Evolutionary conservation across 1,284 basidiomycete species (phyloP), one percentile per base, ranked within the genome.

Genomic region (Peniophora sp.): DNA sequence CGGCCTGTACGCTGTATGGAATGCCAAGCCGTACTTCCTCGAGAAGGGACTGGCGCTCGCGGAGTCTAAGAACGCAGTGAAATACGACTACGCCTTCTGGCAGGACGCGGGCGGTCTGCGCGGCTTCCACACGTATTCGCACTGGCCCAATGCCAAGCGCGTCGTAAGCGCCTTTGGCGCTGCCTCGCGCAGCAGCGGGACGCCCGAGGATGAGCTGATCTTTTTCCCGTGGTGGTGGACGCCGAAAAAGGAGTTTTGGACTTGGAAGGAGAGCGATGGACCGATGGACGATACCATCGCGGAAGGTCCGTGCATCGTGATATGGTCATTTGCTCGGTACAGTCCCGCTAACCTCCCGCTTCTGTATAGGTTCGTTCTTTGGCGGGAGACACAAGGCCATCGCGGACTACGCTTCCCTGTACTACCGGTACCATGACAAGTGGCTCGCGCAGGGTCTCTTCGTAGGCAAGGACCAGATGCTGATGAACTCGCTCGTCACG

Each of bases 1-100:
- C 1, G 74, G 74, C 32, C 58, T 79, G 8, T 79, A 79, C 55
- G 75, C 76, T 2, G 64, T 77, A 1, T 78, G 77, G 75, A 74
- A 74, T 49, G 71, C 69, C 0, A 80, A 79, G 56, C 69, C 77
- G 11, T 79, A 68, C 59, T 68, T 77, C 45, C 63, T 79, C 19
- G 64, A 69, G 35, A 63, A 71, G 39, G 76, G 68, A 1, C 50
- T 76, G 9, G 56, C 61, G 17, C 62, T 64, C 27, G 54, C 58
- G 25, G 65, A 62, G 2, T 57, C 63, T 48, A 32, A 32, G 27
- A 32, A 32, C 27, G 27, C 6, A 5, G 27, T 32, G 27, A 52
- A 57, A 16, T 78, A 74, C 51, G 69, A 74, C 20, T 77, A 74
- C 58, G 73, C 68, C 1, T 79, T 79, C 53, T 80, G 77, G 78